Evolutionary conservation across 352 stramenopile genomes (phyloP), one percentile per base, ranked within the genome.

Genomic region (Phytopythium delawarense): DNA sequence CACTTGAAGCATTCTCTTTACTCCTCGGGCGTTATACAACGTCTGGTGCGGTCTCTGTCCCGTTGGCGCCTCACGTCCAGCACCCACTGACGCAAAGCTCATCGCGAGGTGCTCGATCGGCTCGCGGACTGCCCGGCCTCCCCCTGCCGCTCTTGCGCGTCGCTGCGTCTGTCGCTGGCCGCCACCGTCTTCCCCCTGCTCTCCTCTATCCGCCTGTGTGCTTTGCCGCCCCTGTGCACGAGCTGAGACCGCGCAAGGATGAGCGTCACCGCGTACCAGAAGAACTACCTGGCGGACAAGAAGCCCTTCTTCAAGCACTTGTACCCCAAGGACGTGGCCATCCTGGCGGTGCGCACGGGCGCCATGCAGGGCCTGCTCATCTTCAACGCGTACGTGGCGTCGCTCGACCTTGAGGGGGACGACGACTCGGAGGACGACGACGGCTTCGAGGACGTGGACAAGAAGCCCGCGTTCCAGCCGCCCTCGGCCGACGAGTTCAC

Each of bases 261-360:
- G 83, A 92, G 83, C 65, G 69, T 88, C 28, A 68, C 74, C 44
- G 75, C 70, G 61, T 64, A 75, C 44, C 78, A 84, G 58, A 87
- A 87, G 68, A 72, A 80, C 63, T 92, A 92, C 70, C 42, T 94
- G 66, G 83, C 64, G 69, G 85, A 94, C 72, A 90, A 94, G 71
- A 94, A 94, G 69, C 81, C 85, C 50, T 94, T 82, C 63, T 88
- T 88, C 59, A 87, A 91, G 65, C 85, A 94, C 64, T 91, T 94
- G 58, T 82, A 91, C 67, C 71, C 78, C 30, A 75, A 74, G 42
- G 75, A 88, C 67, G 67, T 92, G 32, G 75, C 84, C 30, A 80
- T 94, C 58, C 76, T 84, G 51, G 81, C 81, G 16, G 66, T 85
- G 57, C 77, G 84, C 23, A 86, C 78, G 9, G 71, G 76, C 7